Conservation (phyloP, 352 stramenopile genomes). For the Pythium utonaiense region DNA sequence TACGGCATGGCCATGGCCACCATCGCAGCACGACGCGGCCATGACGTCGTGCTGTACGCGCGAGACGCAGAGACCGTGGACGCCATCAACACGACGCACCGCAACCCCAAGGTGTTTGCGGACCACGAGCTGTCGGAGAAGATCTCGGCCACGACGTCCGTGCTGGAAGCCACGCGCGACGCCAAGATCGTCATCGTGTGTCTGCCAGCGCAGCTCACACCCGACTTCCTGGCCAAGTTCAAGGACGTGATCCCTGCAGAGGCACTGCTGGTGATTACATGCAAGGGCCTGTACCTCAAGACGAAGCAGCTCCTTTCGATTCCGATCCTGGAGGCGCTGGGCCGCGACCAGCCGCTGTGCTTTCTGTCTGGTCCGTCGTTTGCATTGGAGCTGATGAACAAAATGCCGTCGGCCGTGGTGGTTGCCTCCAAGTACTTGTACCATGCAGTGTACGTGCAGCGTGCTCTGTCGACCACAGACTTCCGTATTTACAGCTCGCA, state of each 20-base stretch:
- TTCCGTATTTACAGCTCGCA: constrained; percentile 94
- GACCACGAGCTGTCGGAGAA: constrained; percentile 80
- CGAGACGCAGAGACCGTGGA: constrained; percentile 73
- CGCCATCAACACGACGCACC: constrained; percentile 90
- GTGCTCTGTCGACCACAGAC: constrained; percentile 77
- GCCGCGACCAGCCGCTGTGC: constrained; percentile 91
- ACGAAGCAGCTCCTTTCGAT: constrained; percentile 95
- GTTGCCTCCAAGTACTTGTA: constrained; percentile 94
- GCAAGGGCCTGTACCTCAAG: constrained; percentile 95
- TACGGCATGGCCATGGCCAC: constrained; percentile 96
- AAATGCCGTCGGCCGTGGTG: constrained; percentile 93
- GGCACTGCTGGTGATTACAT: constrained; percentile 92
- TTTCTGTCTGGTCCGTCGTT: constrained; percentile 96
- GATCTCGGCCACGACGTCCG: constrained; percentile 88
- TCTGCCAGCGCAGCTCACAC: constrained; percentile 94
- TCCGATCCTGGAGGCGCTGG: constrained; percentile 90
- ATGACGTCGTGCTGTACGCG: constrained; percentile 91
- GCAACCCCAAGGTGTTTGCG: constrained; percentile 90
- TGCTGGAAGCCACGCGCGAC: constrained; percentile 79
- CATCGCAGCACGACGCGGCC: constrained; percentile 86
- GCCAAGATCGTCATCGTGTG: constrained; percentile 94
- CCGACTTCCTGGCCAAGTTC: constrained; percentile 86
- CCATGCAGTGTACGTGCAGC: constrained; percentile 84
- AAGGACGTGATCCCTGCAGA: constrained; percentile 84
- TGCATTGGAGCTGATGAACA: constrained; percentile 95